These are phyloP conservation scores for Ceriops tagal DNA, from an alignment of 345 rosid species.

Conservation along the genomic window DNA sequence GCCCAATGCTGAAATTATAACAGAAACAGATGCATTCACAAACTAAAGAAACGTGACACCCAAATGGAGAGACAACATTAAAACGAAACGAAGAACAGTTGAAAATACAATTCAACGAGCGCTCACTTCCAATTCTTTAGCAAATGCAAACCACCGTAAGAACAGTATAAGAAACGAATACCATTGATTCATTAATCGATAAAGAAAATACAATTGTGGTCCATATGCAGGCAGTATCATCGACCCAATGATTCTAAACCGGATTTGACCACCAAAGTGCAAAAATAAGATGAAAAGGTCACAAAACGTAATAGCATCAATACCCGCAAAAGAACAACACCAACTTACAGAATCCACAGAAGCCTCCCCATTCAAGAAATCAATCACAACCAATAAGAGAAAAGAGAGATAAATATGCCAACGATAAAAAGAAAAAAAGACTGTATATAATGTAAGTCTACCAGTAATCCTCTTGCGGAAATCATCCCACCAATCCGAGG, in stretches of 20 bases:
- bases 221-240: not conserved
- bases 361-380: conserved; percentile 1
- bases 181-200: not conserved
- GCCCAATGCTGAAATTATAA: not conserved
- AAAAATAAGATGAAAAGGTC: conserved; percentile 13
- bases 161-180: not conserved
- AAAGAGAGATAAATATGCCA: not conserved
- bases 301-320: conserved; percentile 5
- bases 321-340: conserved; percentile 12
- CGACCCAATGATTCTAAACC: conserved; percentile 23
- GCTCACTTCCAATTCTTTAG: not conserved
- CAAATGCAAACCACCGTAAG: not conserved
- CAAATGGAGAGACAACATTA: not conserved
- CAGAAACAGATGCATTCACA: not conserved
- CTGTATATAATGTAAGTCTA: conserved; percentile 19
- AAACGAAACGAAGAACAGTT: not conserved
- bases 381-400: conserved; percentile 20
- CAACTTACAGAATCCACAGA: conserved; percentile 4
- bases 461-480: conserved; percentile 72
- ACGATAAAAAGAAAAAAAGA: not conserved
- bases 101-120: not conserved
- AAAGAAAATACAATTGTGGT: conserved; percentile 16
- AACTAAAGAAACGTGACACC: not conserved
- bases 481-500: conserved; percentile 71
- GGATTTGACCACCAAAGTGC: conserved; percentile 15